These are phyloP conservation scores for Penicilliopsis zonata DNA, from an alignment of 495 filamentous ascomycete genomes.

Conservation along the genomic window DNA sequence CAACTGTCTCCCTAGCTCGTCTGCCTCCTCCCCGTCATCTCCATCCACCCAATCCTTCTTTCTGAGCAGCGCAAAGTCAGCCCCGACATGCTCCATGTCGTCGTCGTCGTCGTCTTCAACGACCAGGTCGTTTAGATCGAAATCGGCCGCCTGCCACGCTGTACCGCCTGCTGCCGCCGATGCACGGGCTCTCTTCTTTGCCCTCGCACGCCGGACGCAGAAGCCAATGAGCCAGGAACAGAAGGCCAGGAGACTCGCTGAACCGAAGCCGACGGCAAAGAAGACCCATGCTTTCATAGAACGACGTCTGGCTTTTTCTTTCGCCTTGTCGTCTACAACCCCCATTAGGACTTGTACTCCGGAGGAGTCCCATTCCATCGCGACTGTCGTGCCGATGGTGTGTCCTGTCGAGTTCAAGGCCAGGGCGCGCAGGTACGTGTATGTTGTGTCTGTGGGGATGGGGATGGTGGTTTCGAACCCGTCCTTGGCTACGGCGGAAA, in stretches of 20 bases:
- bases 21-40: too few species aligned
- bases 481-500: conserved; percentile 14
- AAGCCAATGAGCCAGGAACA: conserved; percentile 1
- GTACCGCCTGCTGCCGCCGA: conserved; percentile 1
- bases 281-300: conserved; percentile 1
- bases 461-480: conserved; percentile 23
- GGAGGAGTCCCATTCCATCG: conserved; percentile 6
- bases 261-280: conserved; percentile 1
- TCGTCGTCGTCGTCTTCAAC: conserved; percentile 1
- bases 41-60: neutral
- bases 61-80: conserved; percentile 6
- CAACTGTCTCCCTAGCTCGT: too few species aligned
- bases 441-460: conserved; percentile 4
- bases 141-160: neutral
- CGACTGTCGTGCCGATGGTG: conserved; percentile 5
- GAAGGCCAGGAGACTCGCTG: neutral
- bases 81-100: conserved; percentile 3
- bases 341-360: conserved; percentile 1
- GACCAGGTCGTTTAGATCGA: neutral
- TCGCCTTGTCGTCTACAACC: neutral
- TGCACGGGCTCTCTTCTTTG: conserved; percentile 1
- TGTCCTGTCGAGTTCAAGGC: conserved; percentile 8
- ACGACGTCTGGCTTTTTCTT: neutral
- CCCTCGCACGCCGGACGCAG: neutral
- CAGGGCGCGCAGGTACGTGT: conserved; percentile 6